Percentiles rank a stretch among this genome's conserved stretches.
Conservation (phyloP, 192 early-diverging fungal genomes). For the Coemansia sp. region DNA sequence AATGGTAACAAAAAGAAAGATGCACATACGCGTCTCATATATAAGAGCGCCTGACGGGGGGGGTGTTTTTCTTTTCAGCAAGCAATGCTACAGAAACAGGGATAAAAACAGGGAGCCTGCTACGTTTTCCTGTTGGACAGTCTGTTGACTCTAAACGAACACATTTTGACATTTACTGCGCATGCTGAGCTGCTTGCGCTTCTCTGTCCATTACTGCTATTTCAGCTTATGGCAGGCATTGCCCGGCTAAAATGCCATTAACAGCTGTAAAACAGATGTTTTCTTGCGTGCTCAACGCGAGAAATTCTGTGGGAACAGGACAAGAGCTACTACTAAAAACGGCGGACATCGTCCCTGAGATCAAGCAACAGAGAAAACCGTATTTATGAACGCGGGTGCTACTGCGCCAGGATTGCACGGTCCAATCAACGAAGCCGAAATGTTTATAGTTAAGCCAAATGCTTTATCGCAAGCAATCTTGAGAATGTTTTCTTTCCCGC, state of each 20-base stretch:
- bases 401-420: background rate
- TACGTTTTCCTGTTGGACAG: background rate
- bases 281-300: background rate
- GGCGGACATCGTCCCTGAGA: conserved; percentile 4
- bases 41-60: background rate
- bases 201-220: background rate
- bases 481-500: background rate
- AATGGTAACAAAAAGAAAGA: background rate
- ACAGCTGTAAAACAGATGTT: background rate
- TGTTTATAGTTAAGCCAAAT: conserved; percentile 15
- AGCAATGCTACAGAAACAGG: background rate
- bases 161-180: conserved; percentile 8
- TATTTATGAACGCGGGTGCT: background rate
- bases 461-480: conserved; percentile 5
- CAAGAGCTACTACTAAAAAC: background rate
- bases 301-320: background rate
- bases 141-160: conserved; percentile 1
- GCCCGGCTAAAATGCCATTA: background rate
- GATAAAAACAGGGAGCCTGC: background rate
- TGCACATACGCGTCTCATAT: background rate
- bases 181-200: background rate
- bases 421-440: conserved; percentile 3
- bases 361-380: background rate
- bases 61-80: background rate
- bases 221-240: background rate